phyloP scores from a whole-genome alignment of 208 protist species.

The Vickermania spadyakhi region DNA sequence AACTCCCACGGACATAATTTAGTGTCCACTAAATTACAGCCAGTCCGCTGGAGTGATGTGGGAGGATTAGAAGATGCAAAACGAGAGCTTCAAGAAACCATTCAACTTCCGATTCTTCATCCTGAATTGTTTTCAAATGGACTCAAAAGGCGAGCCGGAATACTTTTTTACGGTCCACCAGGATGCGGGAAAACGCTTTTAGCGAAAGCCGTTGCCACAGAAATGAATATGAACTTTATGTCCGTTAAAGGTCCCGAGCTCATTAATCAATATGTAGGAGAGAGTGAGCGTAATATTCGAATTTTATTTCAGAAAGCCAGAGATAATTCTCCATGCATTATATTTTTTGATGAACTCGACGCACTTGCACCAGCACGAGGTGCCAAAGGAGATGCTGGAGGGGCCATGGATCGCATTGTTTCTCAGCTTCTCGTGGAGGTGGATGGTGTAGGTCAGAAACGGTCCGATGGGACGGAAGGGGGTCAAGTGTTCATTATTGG shows the following conservation, averaged over 20 bases:
- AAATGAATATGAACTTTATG: slow-evolving; percentile 93
- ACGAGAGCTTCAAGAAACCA: slow-evolving; percentile 69
- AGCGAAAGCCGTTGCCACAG: slow-evolving; percentile 89
- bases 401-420: slow-evolving; percentile 92
- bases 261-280: slow-evolving; percentile 92
- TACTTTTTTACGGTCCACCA: slow-evolving; percentile 90
- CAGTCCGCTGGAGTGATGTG: slow-evolving; percentile 85
- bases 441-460: slow-evolving; percentile 71
- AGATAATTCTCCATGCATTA: slow-evolving; percentile 85
- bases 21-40: slow-evolving; percentile 79
- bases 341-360: slow-evolving; percentile 94
- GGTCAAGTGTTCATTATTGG: slow-evolving; percentile 90
- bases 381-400: slow-evolving; percentile 79
- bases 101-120: slow-evolving; percentile 76
- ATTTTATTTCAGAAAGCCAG: slow-evolving; percentile 83
- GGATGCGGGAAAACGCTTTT: slow-evolving; percentile 93
- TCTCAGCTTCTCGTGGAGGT: slow-evolving; percentile 90
- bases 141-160: slow-evolving; percentile 66
- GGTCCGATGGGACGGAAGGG: slow-evolving; percentile 50
- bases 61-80: slow-evolving; percentile 89
- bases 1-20: slow-evolving; percentile 73
- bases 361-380: slow-evolving; percentile 81
- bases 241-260: slow-evolving; percentile 93
- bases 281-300: slow-evolving; percentile 88
- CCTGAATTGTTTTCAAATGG: slow-evolving; percentile 70